Base-by-base conservation (phyloP, 1,284 basidiomycete genomes). In the Mycena citricolor region DNA sequence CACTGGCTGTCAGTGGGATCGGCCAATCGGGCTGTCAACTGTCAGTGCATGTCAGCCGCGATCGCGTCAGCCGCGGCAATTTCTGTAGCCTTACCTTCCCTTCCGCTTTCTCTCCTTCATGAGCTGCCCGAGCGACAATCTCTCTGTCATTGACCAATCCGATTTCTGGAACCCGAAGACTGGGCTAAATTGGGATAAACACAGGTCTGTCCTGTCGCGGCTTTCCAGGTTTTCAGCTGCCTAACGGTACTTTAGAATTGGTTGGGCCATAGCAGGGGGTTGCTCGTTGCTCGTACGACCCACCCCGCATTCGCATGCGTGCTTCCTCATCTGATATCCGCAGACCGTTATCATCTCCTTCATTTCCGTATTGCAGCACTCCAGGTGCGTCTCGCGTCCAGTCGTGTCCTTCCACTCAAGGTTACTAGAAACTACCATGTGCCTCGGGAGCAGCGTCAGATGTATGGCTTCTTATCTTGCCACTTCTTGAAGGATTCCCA, bases 191-290 rank as follows among this genome's bases (percentile, higher is more conserved):
- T 84, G 80, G 81, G 77, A 81, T 49, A 58, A 67, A 12, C 84
- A 86, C 62, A 44, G 49, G 43, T 42, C 34, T 20, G 49, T 35
- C 16, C 5, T 12, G 21, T n/a, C 21, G 24, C 10, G 16, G 13
- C 16, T 28, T 8, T 20, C 16, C 24, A 8, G 17, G 4, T 7
- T 4, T 11, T 8, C 21, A 10, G 21, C 13, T 21, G 26, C 37
- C 21, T 39, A 39, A 22, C 10, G 17, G 17, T 7, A 17, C 13
- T 3, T 25, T 25, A 52, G 51, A 14, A 77, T 86, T 59, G 86
- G 86, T 30, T 90, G 86, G 86, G 69, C 83, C 6, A 71, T 90
- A 44, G 76, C 84, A 8, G 87, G 87, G 22, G 72, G 64, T 12
- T 84, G 81, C 53, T 69, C 86, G 4, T 62, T 67, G 22, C 50